phyloP scores from a whole-genome alignment of 2,329 filamentous ascomycete genomes.

The Dactylellina parvicollis region DNA sequence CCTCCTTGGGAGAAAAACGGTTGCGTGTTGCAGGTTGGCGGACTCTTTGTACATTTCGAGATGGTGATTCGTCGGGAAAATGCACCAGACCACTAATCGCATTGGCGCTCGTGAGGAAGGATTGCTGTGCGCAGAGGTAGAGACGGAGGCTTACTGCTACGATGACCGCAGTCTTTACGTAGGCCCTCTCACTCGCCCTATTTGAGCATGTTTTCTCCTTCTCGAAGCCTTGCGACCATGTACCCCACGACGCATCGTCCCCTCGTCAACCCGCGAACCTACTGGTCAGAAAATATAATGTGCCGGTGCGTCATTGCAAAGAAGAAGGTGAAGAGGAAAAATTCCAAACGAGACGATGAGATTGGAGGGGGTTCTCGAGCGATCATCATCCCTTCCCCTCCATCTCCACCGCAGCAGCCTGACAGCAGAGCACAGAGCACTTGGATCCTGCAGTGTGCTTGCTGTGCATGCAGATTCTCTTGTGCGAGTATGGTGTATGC shows the following conservation, averaged over 20 bases:
- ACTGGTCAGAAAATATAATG: slow-evolving; percentile 26
- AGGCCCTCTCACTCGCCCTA: slow-evolving; percentile 13
- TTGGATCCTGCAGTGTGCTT: slow-evolving; percentile 38
- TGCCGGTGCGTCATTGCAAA: slow-evolving; percentile 42
- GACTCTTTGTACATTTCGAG: slow-evolving; percentile 15
- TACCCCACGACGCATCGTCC: slow-evolving; percentile 22
- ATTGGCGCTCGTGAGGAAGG: not conserved
- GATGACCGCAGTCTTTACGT: slow-evolving; percentile 32
- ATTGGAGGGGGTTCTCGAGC: slow-evolving; percentile 42
- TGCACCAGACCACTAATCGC: too few species aligned
- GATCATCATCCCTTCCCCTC: slow-evolving; percentile 20
- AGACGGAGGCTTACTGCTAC: slow-evolving; percentile 32
- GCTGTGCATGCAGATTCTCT: slow-evolving; percentile 24
- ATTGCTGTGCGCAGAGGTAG: not conserved
- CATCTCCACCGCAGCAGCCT: slow-evolving; percentile 12
- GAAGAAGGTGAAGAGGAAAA: not conserved
- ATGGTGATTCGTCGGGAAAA: slow-evolving; percentile 40
- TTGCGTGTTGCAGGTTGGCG: slow-evolving; percentile 24
- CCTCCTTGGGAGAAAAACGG: not conserved
- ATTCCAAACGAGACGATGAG: slow-evolving; percentile 20
- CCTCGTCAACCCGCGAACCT: slow-evolving; percentile 12
- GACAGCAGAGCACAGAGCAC: slow-evolving; percentile 33
- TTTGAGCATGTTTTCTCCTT: slow-evolving; percentile 7
- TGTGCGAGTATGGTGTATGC: slow-evolving; percentile 35
- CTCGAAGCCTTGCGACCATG: slow-evolving; percentile 30